These are phyloP conservation scores for Fraxinus ornus DNA, from an alignment of 305 asterid genomes.

Conservation along the genomic window DNA sequence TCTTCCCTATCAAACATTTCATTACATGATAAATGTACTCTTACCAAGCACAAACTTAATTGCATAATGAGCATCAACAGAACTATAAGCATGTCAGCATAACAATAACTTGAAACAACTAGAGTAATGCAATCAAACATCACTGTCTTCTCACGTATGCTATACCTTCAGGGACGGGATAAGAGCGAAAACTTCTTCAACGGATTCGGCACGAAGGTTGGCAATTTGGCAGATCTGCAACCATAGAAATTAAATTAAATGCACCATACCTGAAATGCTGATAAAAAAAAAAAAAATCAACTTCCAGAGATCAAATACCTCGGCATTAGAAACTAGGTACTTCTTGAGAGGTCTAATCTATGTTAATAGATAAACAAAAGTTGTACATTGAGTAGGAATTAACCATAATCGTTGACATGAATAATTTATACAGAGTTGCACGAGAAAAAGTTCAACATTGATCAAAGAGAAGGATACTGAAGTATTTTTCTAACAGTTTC, in stretches of 20 bases:
- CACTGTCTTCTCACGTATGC: slow-evolving; percentile 9
- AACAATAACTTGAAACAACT: slow-evolving; percentile 6
- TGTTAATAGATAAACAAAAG: slow-evolving; percentile 51
- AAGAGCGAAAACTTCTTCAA: slow-evolving; percentile 80
- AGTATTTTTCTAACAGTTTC: slow-evolving; percentile 55
- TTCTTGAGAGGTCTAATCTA: slow-evolving; percentile 61
- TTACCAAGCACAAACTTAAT: background rate
- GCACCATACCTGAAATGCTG: slow-evolving; percentile 15
- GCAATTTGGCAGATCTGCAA: slow-evolving; percentile 77
- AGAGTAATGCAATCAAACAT: slow-evolving; percentile 16
- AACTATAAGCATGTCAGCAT: background rate
- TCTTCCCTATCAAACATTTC: background rate
- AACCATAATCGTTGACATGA: background rate
- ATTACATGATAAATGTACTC: background rate
- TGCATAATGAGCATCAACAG: slow-evolving; percentile 10
- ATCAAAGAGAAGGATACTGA: slow-evolving; percentile 64
- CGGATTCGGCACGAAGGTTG: slow-evolving; percentile 65
- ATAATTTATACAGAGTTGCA: background rate
- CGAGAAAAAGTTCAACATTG: background rate
- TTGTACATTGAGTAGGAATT: slow-evolving; percentile 1
- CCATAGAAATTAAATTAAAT: slow-evolving; percentile 17
- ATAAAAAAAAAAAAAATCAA: background rate
- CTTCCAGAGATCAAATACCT: slow-evolving; percentile 46
- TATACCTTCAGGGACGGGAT: slow-evolving; percentile 77
- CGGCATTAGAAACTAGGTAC: slow-evolving; percentile 64